Conservation (phyloP, 148 eudicot species). For the Persicaria maculosa region DNA sequence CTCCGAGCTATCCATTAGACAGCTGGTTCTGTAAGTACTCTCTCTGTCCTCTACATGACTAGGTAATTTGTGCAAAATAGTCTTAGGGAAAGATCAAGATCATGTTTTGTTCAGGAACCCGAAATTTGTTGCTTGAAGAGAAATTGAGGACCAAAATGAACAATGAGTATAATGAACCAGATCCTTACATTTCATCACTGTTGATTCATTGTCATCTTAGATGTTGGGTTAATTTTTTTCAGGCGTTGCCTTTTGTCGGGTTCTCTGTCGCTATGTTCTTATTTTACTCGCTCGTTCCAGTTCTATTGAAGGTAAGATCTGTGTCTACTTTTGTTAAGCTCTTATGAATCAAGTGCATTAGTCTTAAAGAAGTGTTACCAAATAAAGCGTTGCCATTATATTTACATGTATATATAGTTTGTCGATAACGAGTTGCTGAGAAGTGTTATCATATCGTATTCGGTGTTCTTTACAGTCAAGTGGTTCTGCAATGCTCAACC, state of each 20-base stretch:
- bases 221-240: slow-evolving; percentile 6
- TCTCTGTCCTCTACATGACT: not conserved
- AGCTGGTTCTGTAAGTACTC: slow-evolving; percentile 58
- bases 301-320: slow-evolving; percentile 63
- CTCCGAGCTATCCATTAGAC: slow-evolving; percentile 71
- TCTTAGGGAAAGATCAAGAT: not conserved
- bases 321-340: too few species aligned
- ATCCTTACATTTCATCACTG: too few species aligned
- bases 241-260: slow-evolving; percentile 75
- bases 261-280: slow-evolving; percentile 79
- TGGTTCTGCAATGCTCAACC: slow-evolving; percentile 83
- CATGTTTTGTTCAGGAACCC: not conserved
- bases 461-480: slow-evolving; percentile 37
- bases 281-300: slow-evolving; percentile 77
- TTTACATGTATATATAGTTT: not conserved
- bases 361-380: not conserved
- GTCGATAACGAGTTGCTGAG: too few species aligned
- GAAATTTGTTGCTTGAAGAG: not conserved
- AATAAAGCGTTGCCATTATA: not conserved
- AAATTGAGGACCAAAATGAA: too few species aligned
- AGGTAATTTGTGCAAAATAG: not conserved
- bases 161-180: too few species aligned
- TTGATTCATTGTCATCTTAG: not conserved
- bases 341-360: too few species aligned
- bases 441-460: too few species aligned